phyloP scores from a whole-genome alignment of 805 yeast species.

The Vanderwaltozyma verrucispora region DNA sequence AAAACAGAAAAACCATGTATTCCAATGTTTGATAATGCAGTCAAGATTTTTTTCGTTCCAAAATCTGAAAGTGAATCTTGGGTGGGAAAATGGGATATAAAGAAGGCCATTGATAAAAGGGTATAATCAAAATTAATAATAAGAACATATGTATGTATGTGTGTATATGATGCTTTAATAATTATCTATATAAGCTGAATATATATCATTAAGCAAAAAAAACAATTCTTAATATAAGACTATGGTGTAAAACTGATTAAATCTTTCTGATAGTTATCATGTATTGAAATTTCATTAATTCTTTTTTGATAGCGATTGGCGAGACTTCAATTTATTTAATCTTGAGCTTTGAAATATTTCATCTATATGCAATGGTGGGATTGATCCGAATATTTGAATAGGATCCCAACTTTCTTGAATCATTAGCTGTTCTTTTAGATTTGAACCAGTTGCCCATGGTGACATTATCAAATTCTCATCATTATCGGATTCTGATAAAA shows the following conservation, averaged over 20 bases:
- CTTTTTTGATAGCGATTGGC: constrained; percentile 39
- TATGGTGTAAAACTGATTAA: too few relatives aligned
- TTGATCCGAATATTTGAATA: constrained; percentile 60
- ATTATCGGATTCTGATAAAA: constrained; percentile 43
- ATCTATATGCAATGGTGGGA: constrained; percentile 57
- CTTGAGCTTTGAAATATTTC: constrained; percentile 50
- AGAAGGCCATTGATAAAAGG: constrained; percentile 44
- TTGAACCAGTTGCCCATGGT: constrained; percentile 57
- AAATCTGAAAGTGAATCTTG: constrained; percentile 53
- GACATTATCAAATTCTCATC: constrained; percentile 39
- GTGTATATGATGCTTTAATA: neutral
- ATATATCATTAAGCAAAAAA: too few relatives aligned
- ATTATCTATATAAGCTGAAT: too few relatives aligned
- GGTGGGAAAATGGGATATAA: constrained; percentile 58
- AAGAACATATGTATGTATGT: too few relatives aligned
- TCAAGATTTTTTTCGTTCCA: constrained; percentile 72
- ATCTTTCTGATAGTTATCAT: too few relatives aligned
- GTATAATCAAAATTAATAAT: neutral
- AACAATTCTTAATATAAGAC: too few relatives aligned
- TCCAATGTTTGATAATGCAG: constrained; percentile 66
- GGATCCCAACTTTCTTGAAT: constrained; percentile 52
- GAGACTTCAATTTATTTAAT: constrained; percentile 41
- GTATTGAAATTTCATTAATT: neutral
- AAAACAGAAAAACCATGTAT: constrained; percentile 51
- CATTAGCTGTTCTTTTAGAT: constrained; percentile 35